Conservation (phyloP, 2,329 filamentous ascomycete species). For the Beauveria asiatica region DNA sequence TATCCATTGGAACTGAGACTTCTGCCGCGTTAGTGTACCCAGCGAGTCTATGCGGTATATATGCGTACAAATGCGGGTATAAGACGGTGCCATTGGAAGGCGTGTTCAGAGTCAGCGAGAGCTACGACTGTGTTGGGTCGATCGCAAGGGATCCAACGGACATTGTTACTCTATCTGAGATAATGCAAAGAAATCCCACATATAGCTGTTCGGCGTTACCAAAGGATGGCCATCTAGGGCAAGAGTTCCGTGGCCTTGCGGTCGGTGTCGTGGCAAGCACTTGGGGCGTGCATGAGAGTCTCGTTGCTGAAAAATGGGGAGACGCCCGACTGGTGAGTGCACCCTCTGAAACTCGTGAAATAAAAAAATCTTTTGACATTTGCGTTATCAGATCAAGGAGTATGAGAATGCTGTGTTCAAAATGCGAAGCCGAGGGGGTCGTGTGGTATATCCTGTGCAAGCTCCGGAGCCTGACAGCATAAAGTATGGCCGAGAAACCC, state of each 20-base stretch:
- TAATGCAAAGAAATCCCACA: neutral
- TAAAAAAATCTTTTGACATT: neutral
- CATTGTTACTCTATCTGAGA: neutral
- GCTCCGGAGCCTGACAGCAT: neutral
- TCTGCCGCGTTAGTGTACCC: conserved; percentile 7
- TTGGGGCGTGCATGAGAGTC: conserved; percentile 3
- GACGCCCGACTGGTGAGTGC: neutral
- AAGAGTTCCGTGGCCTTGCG: neutral
- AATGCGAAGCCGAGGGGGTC: neutral
- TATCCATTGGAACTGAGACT: conserved; percentile 6
- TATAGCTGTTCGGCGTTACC: neutral
- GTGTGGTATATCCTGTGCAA: neutral
- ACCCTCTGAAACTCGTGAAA: neutral
- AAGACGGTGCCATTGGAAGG: conserved; percentile 3
- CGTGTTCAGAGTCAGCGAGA: conserved; percentile 7
- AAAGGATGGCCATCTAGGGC: neutral
- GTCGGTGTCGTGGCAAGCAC: neutral
- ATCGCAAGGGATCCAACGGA: conserved; percentile 5
- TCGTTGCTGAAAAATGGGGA: conserved; percentile 2
- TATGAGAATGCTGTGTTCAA: neutral
- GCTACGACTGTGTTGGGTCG: conserved; percentile 4
- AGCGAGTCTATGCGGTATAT: conserved; percentile 6
- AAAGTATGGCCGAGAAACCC: neutral
- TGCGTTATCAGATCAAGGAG: neutral
- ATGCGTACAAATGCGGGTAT: conserved; percentile 5